phyloP scores from a whole-genome alignment of 2,329 filamentous ascomycete species.

The Sclerotinia nivalis region DNA sequence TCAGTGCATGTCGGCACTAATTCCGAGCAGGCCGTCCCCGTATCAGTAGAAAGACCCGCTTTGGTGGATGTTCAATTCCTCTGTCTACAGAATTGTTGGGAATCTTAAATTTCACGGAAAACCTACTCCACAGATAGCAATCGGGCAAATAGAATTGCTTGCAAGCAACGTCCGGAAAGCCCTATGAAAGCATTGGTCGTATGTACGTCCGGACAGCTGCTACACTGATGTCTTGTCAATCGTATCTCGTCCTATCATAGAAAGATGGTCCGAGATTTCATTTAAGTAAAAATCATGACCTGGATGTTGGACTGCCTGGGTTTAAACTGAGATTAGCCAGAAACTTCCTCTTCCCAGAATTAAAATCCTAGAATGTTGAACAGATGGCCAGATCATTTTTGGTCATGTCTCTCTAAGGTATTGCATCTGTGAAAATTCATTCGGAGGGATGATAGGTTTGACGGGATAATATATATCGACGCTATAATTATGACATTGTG shows the following conservation, averaged over 20 bases:
- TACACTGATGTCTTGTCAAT: neutral
- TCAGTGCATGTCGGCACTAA: neutral
- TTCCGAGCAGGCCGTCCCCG: neutral
- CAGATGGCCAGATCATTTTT: neutral
- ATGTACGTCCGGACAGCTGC: neutral
- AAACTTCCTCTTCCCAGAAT: neutral
- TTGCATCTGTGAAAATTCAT: neutral
- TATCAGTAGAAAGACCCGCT: neutral
- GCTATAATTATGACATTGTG: neutral
- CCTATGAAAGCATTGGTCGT: neutral
- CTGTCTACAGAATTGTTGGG: neutral
- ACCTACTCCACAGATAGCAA: neutral
- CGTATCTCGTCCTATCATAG: neutral
- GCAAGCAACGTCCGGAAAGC: neutral
- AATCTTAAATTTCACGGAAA: neutral
- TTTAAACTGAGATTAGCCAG: no score
- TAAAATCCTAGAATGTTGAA: neutral
- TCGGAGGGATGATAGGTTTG: neutral
- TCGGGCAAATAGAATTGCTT: neutral
- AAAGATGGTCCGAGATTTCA: neutral
- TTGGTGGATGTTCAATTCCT: neutral
- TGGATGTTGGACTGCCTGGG: neutral
- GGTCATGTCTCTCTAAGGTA: neutral
- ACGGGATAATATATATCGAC: slow-evolving; percentile 6
- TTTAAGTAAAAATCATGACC: neutral